Base-by-base conservation (phyloP, 208 protist genomes). In the Trypanosoma rangeli region DNA sequence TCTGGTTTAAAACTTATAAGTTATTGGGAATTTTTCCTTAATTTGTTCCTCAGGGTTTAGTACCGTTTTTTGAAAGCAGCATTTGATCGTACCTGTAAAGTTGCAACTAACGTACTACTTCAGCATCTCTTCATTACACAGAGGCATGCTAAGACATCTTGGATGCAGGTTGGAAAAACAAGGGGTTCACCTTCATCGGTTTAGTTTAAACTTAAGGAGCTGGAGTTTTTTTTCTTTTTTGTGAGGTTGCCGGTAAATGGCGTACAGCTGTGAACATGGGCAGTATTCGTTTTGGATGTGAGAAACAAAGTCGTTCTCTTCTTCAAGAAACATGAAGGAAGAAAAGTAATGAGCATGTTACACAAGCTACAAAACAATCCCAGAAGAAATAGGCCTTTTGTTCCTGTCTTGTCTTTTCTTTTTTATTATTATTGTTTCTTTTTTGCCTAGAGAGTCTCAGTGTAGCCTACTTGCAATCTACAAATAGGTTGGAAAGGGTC, bases 211-310 rank as follows among this genome's bases (percentile, higher is more conserved):
- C 28, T 3, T 15, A 76, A 63, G 28, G 70, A 76, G 22, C 1
- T 70, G 26, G 50, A 70, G 13, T 24, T 76, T 31, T 76, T 76
- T 68, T 24, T 18, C 13, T 76, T 31, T 76, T 76, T 68, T 24
- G 28, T 50, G 60, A 76, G 13, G 35, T 64, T 37, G 33, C 63
- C n/a, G 4, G 60, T 44, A 63, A 60, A n/a, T 76, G 63, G 46
- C 29, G 18, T 28, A 53, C 53, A 7, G 15, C 22, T 26, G 20
- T 76, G 39, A 68, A 68, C 22, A 46, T 10, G 28, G 69, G 59
- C 8, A 59, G 39, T 42, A 28, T 59, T 60, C n/a, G 35, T 44
- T 31, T 65, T 13, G 1, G 24, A 7, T 28, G 24, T 44, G 44
- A 67, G 33, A 37, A 57, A 57, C 39, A 68, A 24, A 58, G 28